Conservation (phyloP, 2,329 filamentous ascomycete species). For the Neospermospora avenae region DNA sequence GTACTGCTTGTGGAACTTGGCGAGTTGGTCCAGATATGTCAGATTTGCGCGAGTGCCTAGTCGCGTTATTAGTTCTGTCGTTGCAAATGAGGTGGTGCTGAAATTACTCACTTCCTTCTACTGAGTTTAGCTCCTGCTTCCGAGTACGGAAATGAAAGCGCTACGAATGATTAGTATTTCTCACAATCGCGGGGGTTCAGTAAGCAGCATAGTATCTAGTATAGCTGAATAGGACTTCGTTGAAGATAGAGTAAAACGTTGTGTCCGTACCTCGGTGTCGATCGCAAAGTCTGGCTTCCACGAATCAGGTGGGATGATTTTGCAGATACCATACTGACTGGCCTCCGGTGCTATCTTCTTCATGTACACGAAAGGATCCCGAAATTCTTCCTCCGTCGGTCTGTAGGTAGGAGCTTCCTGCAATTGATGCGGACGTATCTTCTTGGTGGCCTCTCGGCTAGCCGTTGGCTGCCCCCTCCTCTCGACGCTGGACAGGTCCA, state of each 20-base stretch:
- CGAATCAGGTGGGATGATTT: slow-evolving; percentile 87
- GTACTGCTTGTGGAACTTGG: slow-evolving; percentile 96
- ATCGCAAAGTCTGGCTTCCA: slow-evolving; percentile 97
- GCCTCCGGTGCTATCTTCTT: slow-evolving; percentile 87
- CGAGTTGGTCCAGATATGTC: slow-evolving; percentile 90
- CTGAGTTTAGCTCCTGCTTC: slow-evolving; percentile 94
- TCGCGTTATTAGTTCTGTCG: slow-evolving; percentile 23
- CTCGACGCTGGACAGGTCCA: slow-evolving; percentile 89
- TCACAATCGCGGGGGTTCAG: background rate
- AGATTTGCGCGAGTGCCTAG: slow-evolving; percentile 90
- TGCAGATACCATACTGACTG: slow-evolving; percentile 85
- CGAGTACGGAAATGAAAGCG: slow-evolving; percentile 95
- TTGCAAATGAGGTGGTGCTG: slow-evolving; percentile 8
- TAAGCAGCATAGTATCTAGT: background rate
- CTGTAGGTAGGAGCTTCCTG: slow-evolving; percentile 87
- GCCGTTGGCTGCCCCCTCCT: slow-evolving; percentile 79
- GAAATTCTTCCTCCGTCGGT: slow-evolving; percentile 91
- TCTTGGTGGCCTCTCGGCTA: slow-evolving; percentile 71
- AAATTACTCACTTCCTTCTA: slow-evolving; percentile 81
- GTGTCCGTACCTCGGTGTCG: slow-evolving; percentile 80
- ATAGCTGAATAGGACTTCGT: background rate
- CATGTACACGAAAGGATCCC: slow-evolving; percentile 90
- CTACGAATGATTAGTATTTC: slow-evolving; percentile 46
- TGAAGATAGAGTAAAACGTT: background rate
- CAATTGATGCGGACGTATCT: slow-evolving; percentile 77